Evolutionary conservation across 495 filamentous ascomycete species (phyloP).

Genomic region (Hamigera avellanea): DNA sequence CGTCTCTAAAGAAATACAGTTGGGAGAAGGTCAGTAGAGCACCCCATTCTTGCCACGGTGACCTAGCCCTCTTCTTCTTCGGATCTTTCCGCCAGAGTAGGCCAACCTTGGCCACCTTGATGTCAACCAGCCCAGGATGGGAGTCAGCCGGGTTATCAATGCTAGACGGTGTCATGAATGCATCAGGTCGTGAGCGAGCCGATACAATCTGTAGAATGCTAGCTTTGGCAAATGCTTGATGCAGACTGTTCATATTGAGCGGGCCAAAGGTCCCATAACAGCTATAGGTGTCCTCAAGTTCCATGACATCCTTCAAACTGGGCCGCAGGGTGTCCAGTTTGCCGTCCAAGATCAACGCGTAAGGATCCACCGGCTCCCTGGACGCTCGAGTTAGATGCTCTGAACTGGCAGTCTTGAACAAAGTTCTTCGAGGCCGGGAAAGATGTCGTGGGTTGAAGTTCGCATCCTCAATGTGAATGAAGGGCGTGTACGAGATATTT

Average conservation of each 20-base stretch:
- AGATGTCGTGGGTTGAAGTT: constrained; percentile 69
- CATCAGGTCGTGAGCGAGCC: constrained; percentile 80
- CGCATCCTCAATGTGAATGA: constrained; percentile 93
- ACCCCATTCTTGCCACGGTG: constrained; percentile 98
- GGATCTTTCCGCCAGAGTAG: constrained; percentile 89
- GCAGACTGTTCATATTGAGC: constrained; percentile 65
- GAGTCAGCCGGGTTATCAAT: constrained; percentile 77
- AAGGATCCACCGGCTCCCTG: constrained; percentile 87
- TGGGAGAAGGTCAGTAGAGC: constrained; percentile 90
- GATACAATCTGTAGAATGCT: constrained; percentile 92
- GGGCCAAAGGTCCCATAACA: constrained; percentile 66
- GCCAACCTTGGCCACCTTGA: constrained; percentile 94
- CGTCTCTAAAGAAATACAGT: constrained; percentile 92
- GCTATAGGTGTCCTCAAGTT: constrained; percentile 81
- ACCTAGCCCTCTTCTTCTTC: constrained; percentile 89
- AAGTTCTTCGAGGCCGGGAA: constrained; percentile 55
- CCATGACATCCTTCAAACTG: constrained; percentile 80
- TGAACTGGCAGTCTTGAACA: constrained; percentile 56
- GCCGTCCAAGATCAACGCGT: constrained; percentile 82
- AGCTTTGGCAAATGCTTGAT: constrained; percentile 80
- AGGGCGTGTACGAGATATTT: constrained; percentile 95
- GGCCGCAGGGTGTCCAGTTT: constrained; percentile 74
- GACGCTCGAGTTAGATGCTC: constrained; percentile 56
- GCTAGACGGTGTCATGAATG: constrained; percentile 80
- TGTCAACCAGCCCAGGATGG: constrained; percentile 88